Base-by-base conservation (phyloP, 2,329 filamentous ascomycete genomes). In the Trichoderma atroviride region DNA sequence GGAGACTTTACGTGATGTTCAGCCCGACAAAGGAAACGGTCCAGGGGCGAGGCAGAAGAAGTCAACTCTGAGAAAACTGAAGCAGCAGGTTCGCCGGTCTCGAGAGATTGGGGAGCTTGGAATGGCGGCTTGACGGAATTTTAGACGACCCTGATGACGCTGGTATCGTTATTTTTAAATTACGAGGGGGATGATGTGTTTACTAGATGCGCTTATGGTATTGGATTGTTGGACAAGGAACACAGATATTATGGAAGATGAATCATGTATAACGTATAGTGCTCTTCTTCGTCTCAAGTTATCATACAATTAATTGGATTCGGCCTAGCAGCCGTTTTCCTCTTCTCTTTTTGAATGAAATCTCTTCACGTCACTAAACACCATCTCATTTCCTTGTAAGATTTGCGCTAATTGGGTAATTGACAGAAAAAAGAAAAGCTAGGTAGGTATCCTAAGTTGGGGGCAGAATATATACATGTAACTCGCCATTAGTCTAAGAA, bases 1-100 rank as follows among this genome's bases (percentile, higher is more conserved):
- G 56, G 86, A 87, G 68, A 79, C 79, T 14, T 72, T 88, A 52
- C 78, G 79, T 2, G 77, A 79, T 16, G 74, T 77, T 16, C 70
- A 73, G 0, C 65, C 74, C 9, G 72, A 53, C 5, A 76, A 77
- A 35, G 72, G 72, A 10, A 72, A 71, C 55, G 72, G 74, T 27
- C 73, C 77, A 56, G 74, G 75, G 22, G 75, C 74, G 5, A 75
- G 73, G 55, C 74, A 73, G 64, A 76, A 77, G 69, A 74, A 74
- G 59, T 73, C 73, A 7, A 79, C 80, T 58, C 77, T 80, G 71
- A 78, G 75, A 60, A 77, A 76, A 68, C 69, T 80, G 11, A 81
- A 81, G 74, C 75, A 77, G 63, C 76, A 79, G 66, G 75, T 78
- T 19, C 75, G 79, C n/a, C 75, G 75, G 35, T 81, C 79, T 52